Evolutionary conservation across 2,329 filamentous ascomycete genomes (phyloP).

Genomic region (Colletotrichum somersetense): DNA sequence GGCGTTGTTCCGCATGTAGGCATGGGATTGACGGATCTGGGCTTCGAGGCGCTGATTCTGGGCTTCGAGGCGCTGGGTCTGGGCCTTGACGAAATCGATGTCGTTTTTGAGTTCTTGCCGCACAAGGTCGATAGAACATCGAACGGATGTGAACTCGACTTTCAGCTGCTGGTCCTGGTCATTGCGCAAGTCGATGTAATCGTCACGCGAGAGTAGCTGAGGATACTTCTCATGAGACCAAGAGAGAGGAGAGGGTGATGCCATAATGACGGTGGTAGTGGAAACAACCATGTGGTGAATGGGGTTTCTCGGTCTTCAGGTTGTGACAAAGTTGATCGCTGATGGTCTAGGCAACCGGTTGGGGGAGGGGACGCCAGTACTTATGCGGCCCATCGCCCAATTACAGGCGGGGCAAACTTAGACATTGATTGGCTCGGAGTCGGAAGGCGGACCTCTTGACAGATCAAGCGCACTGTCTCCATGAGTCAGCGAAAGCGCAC

Average conservation of each 20-base stretch:
- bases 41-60: not conserved
- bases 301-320: no score
- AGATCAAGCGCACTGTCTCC: not conserved
- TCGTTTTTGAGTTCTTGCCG: not conserved
- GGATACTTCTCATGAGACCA: not conserved
- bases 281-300: not conserved
- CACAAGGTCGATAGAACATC: not conserved
- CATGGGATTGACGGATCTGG: not conserved
- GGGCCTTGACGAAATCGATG: not conserved
- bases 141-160: no score
- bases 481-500: not conserved
- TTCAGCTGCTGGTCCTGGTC: not conserved
- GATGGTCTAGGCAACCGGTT: no score
- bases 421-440: not conserved
- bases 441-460: not conserved
- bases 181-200: not conserved
- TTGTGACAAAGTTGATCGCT: no score
- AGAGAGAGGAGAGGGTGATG: not conserved
- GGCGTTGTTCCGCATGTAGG: slow-evolving; percentile 10
- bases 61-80: no score
- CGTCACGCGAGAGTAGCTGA: not conserved
- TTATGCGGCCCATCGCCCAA: no score
- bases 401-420: not conserved
- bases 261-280: not conserved
- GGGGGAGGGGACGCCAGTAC: no score